Conservation (phyloP, 768 basidiomycete genomes). For the Lyophyllum decastes region DNA sequence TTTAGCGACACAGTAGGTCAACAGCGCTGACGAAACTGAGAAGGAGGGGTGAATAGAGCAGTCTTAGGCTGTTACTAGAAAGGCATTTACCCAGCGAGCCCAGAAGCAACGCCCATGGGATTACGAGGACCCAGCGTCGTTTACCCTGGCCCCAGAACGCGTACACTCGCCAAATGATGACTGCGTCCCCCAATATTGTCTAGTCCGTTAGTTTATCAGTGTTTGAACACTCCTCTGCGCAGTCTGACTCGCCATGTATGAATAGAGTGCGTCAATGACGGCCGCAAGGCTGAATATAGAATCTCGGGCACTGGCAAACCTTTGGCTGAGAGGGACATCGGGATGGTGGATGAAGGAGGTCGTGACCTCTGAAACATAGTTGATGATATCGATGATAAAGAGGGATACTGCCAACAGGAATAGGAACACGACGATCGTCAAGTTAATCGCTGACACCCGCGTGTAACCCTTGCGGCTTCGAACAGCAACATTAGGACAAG, state of each 20-base stretch:
- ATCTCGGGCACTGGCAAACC: neutral
- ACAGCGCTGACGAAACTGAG: conserved; percentile 5
- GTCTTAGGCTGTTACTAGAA: neutral
- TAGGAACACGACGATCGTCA: conserved; percentile 4
- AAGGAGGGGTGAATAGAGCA: neutral
- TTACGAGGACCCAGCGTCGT: conserved; percentile 6
- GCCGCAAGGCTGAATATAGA: conserved; percentile 6
- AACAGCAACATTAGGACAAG: neutral
- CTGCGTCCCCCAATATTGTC: conserved; percentile 12
- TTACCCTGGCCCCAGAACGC: conserved; percentile 4
- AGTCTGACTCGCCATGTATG: conserved; percentile 1
- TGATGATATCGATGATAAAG: conserved; percentile 6
- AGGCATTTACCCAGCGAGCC: neutral
- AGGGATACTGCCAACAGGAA: conserved; percentile 6
- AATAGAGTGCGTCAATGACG: conserved; percentile 8
- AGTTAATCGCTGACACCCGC: conserved; percentile 6
- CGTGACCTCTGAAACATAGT: conserved; percentile 3
- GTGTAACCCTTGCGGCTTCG: conserved; percentile 1
- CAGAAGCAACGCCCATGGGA: neutral
- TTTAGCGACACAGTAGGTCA: conserved; percentile 7
- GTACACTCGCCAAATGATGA: conserved; percentile 8
- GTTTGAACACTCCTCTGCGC: neutral
- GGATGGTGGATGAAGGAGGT: conserved; percentile 6
- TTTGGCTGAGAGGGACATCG: neutral
- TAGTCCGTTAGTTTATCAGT: neutral